Base-by-base conservation (phyloP, 345 rosid species). In the Gossypium stocksii region DNA sequence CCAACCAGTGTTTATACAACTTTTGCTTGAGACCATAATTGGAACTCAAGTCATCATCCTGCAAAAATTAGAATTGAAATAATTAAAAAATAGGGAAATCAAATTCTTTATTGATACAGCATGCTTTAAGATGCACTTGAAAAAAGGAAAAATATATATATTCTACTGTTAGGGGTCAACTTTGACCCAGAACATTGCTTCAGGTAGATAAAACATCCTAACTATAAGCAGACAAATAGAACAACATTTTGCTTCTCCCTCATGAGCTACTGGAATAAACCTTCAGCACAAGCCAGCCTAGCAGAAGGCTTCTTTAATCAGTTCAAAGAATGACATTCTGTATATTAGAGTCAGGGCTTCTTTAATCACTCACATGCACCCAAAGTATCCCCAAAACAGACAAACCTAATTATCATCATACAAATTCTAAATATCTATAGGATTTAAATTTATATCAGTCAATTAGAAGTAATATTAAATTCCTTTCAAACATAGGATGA, bases 1-100 rank as follows among this genome's bases (percentile, higher is more conserved):
- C 90, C 75, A 88, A 76, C 97, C 98, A 94, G 81, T 92, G 92
- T 62, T 86, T 83, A 80, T 83, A 84, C 85, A 94, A 81, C 85
- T 84, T 91, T 73, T 86, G 85, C 80, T 89, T 94, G 80, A 94
- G 84, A 77, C 79, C 92, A 67, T 80, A 81, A 77, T 74, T 74
- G 78, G 85, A 76, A 76, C 78, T 72, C 48, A 53, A 46, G 76
- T 82, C 73, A 70, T 65, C 60, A 62, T 80, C 91, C 98, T 91
- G 83, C 77, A 88, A 70, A 77, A 22, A 51, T 6, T 14, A 63
- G 23, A 17, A 9, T 20, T 58, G 15, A 60, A 49, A 73, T 41
- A 71, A 56, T 38, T 25, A 15, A 56, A 60, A 22, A 19, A 29
- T 44, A 66, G 2, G 53, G 54, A 27, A 56, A 48, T 67, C 23